A percentile compares a stretch with the other conserved stretches of the same genome.
Conservation (phyloP, 2,329 filamentous ascomycete genomes). For the Tolypocladium pustulatum region DNA sequence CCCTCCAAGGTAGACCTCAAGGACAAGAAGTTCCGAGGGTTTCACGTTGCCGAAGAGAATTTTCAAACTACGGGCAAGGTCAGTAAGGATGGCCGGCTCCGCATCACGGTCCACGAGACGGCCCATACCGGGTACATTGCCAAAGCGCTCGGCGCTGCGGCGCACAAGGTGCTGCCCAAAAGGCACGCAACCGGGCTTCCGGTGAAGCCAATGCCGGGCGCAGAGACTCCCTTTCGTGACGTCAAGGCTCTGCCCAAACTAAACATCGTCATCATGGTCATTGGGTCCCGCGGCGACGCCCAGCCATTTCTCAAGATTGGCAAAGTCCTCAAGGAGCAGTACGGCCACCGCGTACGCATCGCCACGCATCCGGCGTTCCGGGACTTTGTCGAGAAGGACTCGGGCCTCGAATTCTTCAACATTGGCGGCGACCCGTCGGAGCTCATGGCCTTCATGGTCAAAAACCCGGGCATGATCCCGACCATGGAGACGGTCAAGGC, state of each 20-base stretch:
- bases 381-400: slow-evolving; percentile 63
- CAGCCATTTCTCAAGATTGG: slow-evolving; percentile 72
- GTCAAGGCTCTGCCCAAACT: slow-evolving; percentile 36
- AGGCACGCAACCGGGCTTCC: slow-evolving; percentile 10
- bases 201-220: neutral
- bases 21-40: neutral
- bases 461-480: slow-evolving; percentile 70
- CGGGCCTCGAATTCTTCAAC: slow-evolving; percentile 68
- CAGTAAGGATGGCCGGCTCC: slow-evolving; percentile 58
- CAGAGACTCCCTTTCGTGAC: slow-evolving; percentile 11
- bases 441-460: slow-evolving; percentile 83
- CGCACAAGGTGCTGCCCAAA: slow-evolving; percentile 25
- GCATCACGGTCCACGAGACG: slow-evolving; percentile 62
- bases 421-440: slow-evolving; percentile 71
- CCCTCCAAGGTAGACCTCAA: neutral
- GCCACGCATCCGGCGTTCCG: slow-evolving; percentile 71
- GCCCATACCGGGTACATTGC: slow-evolving; percentile 61
- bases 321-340: slow-evolving; percentile 58
- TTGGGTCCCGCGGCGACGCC: slow-evolving; percentile 69
- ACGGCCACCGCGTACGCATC: slow-evolving; percentile 66
- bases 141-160: slow-evolving; percentile 58
- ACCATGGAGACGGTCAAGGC: slow-evolving; percentile 60
- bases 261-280: slow-evolving; percentile 77
- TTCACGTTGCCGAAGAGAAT: slow-evolving; percentile 38
- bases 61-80: slow-evolving; percentile 56